These are phyloP conservation scores for Leccinum uliginosum DNA, from an alignment of 768 basidiomycete genomes.

Conservation along the genomic window DNA sequence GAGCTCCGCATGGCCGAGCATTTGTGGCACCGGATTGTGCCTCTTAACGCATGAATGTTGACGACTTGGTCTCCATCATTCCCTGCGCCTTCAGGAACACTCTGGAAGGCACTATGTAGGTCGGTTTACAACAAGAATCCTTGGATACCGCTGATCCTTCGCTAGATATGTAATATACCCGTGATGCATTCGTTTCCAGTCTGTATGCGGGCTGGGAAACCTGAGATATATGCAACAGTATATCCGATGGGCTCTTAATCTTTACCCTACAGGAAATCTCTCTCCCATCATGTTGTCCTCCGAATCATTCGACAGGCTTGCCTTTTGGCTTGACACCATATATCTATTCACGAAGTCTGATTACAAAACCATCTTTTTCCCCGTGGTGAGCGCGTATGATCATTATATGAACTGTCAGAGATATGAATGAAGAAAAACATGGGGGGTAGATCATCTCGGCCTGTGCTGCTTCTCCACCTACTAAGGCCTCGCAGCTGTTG, in stretches of 20 bases:
- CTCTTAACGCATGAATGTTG: neutral
- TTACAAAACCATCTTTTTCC: constrained; percentile 32
- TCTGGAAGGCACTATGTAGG: too few species aligned
- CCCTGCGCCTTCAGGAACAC: neutral
- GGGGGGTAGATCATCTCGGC: constrained; percentile 9
- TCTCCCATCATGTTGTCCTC: neutral
- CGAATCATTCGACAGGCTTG: neutral
- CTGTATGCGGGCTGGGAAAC: neutral
- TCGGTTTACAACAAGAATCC: neutral
- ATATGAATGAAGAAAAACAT: neutral
- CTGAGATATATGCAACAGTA: neutral
- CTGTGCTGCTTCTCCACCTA: constrained; percentile 1
- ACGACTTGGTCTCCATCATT: neutral
- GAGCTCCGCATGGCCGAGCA: neutral
- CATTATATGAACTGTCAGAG: neutral
- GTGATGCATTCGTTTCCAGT: neutral
- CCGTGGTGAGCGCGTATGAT: constrained; percentile 23
- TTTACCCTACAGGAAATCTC: neutral
- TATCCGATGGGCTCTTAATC: neutral
- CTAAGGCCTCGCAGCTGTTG: neutral
- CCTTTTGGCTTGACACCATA: constrained; percentile 22
- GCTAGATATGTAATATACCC: neutral
- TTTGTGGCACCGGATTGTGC: neutral
- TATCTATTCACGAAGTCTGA: constrained; percentile 36
- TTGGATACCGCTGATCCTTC: neutral